These are phyloP conservation scores for Metschnikowia similis DNA, from an alignment of 805 yeast species.

Conservation along the genomic window DNA sequence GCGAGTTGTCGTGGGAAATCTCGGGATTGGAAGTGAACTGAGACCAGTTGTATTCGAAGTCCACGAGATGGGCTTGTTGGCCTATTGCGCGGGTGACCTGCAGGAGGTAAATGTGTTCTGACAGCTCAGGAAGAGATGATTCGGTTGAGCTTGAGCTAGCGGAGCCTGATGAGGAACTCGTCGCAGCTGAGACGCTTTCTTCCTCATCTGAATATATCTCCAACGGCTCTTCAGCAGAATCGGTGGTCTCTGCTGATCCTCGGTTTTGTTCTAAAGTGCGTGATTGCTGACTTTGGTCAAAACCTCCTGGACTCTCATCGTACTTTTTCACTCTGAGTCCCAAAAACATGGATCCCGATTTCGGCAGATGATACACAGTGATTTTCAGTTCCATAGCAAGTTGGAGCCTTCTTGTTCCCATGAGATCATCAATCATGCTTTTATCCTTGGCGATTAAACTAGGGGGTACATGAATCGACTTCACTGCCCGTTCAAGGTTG, in stretches of 20 bases:
- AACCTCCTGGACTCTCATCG: no score
- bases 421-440: constrained; percentile 5
- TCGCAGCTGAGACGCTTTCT: not conserved
- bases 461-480: constrained; percentile 1
- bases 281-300: not conserved
- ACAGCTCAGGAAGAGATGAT: not conserved
- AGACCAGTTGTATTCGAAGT: constrained; percentile 6
- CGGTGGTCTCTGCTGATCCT: not conserved
- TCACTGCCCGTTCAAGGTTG: constrained; percentile 5
- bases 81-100: constrained; percentile 8
- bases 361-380: constrained; percentile 5
- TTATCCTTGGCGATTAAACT: not conserved
- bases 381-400: constrained; percentile 3
- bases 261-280: not conserved
- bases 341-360: constrained; percentile 12
- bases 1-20: not conserved
- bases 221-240: no score
- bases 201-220: not conserved
- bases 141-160: not conserved
- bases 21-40: constrained; percentile 5
- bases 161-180: not conserved
- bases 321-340: constrained; percentile 9
- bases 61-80: constrained; percentile 10
- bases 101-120: constrained; percentile 8
- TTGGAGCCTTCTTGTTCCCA: not conserved